phyloP scores from a whole-genome alignment of 176 grass and related monocot species.

The Pontederia paniculata region DNA sequence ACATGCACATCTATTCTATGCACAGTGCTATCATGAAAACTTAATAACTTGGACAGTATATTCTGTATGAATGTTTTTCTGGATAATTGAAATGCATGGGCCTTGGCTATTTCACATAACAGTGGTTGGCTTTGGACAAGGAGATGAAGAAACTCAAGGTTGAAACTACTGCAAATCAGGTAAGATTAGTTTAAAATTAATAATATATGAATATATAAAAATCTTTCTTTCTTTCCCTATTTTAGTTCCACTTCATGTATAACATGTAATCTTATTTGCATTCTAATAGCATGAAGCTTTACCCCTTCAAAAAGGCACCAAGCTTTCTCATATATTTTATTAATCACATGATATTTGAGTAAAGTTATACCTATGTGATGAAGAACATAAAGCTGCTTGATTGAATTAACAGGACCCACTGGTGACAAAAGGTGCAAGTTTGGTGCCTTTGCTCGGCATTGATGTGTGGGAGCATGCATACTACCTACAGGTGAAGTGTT shows the following conservation, averaged over 20 bases:
- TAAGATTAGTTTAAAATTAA: neutral
- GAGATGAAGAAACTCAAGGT: slow-evolving; percentile 76
- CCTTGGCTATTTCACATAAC: slow-evolving; percentile 13
- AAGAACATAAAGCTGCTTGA: too few relatives aligned
- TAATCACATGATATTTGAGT: too few relatives aligned
- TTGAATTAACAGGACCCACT: slow-evolving; percentile 48
- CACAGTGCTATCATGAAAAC: too few relatives aligned
- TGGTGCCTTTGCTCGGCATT: slow-evolving; percentile 73
- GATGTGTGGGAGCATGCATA: slow-evolving; percentile 98
- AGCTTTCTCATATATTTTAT: too few relatives aligned
- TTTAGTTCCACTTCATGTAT: too few relatives aligned
- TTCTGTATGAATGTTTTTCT: too few relatives aligned
- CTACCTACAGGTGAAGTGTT: slow-evolving; percentile 72
- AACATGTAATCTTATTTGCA: too few relatives aligned
- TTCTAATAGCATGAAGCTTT: too few relatives aligned
- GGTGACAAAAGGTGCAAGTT: slow-evolving; percentile 67
- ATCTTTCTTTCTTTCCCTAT: neutral
- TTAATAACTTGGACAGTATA: too few relatives aligned
- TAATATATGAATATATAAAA: neutral
- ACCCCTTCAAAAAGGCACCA: too few relatives aligned
- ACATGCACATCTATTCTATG: too few relatives aligned
- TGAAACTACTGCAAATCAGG: slow-evolving; percentile 93
- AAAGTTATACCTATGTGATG: too few relatives aligned
- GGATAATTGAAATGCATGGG: neutral
- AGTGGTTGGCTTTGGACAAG: slow-evolving; percentile 93